Base-by-base conservation (phyloP, 345 rosid genomes). In the Boechera stricta region DNA sequence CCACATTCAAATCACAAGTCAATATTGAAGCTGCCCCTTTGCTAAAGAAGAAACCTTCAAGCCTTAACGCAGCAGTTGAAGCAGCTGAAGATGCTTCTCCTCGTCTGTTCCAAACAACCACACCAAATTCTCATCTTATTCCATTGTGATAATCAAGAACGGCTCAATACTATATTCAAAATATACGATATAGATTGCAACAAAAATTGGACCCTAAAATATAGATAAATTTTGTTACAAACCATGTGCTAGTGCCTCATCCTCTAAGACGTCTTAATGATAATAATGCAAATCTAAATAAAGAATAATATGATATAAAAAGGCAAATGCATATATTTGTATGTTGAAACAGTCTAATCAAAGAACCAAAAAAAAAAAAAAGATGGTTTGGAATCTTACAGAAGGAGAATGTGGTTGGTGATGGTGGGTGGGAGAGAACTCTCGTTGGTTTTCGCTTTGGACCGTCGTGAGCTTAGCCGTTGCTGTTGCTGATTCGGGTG, bases 51-150 rank as follows among this genome's bases (percentile, higher is more conserved):
- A 73, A 60, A 26, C 71, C 38, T 49, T 89, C 85, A 88, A 60
- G 96, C 93, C 76, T 86, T 92, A 41, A 87, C 89, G 60, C 95
- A 87, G 61, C 97, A 90, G 86, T 83, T 87, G 86, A 92, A 92
- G 85, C 76, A 92, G 83, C 91, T 92, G 81, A 92, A 84, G 64
- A 92, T 57, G 76, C 96, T 80, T 82, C 86, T 87, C 86, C 88
- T 86, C 8, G 85, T 24, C 97, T 92, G 88, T 80, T 75, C 64
- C 58, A 45, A 12, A 64, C 53, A 53, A 67, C 45, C 54, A 55
- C 53, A 79, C 52, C 36, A 67, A 67, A 59, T 52, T 53, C 10
- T 31, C 6, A 35, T 47, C 45, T 64, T 47, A 56, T 15, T 51
- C 12, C 18, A 67, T 49, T 38, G 26, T 12, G 0, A 47, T 35